Conservation (phyloP, 148 eudicot species). For the Amaranthus cruentus region DNA sequence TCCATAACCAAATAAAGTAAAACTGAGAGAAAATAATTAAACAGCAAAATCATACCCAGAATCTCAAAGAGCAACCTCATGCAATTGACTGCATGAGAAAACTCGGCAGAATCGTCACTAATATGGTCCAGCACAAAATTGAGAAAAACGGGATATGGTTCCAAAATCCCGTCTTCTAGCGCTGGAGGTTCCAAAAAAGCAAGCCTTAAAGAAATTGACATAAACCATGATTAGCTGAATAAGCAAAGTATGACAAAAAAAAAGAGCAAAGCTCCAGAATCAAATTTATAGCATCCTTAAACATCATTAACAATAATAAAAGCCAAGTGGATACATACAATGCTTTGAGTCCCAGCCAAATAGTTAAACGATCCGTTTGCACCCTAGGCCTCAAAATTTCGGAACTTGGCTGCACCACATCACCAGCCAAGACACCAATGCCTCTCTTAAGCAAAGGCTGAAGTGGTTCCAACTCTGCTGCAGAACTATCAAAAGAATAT, state of each 20-base stretch:
- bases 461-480: slow-evolving; percentile 73
- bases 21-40: not conserved
- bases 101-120: slow-evolving; percentile 90
- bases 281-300: not conserved
- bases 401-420: slow-evolving; percentile 35
- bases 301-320: slow-evolving; percentile 19
- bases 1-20: not conserved
- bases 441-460: slow-evolving; percentile 82
- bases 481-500: slow-evolving; percentile 37
- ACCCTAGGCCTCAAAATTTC: slow-evolving; percentile 71
- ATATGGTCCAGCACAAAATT: slow-evolving; percentile 90
- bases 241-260: not conserved
- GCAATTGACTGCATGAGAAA: slow-evolving; percentile 96
- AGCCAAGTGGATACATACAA: slow-evolving; percentile 53
- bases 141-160: slow-evolving; percentile 82
- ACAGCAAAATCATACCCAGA: slow-evolving; percentile 57
- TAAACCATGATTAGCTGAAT: slow-evolving; percentile 20
- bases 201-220: slow-evolving; percentile 53
- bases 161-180: slow-evolving; percentile 96
- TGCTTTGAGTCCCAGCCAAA: slow-evolving; percentile 97
- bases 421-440: slow-evolving; percentile 70
- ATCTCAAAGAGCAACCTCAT: slow-evolving; percentile 82
- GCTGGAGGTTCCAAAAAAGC: slow-evolving; percentile 92
- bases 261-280: not conserved
- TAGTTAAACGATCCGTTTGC: slow-evolving; percentile 69